Evolutionary conservation across 2,329 filamentous ascomycete species (phyloP), one percentile per base, ranked within the genome.

Genomic region (Colletotrichum sp.): DNA sequence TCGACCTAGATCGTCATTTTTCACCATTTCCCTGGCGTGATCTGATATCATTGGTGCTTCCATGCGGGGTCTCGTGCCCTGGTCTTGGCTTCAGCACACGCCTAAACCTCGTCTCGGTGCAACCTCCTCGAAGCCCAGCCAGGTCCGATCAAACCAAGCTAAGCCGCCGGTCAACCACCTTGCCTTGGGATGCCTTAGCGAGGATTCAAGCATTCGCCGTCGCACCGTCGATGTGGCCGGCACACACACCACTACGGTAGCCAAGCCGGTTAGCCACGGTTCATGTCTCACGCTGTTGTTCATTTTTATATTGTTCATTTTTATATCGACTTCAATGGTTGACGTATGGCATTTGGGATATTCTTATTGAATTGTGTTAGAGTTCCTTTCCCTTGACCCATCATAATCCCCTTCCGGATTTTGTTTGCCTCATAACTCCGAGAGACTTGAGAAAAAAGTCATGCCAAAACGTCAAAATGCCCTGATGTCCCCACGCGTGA

Each of bases 341-440:
- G 74, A 76, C 74, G 74, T 76, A 49, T 76, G 74, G 74, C 74
- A 76, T 76, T 76, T 76, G 71, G 74, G 70, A 74, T 76, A 76
- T 76, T 76, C 74, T 76, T 25, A 76, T 76, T 76, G 74, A 74
- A 76, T 76, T 76, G 70, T 69, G 59, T 52, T 36, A 34, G 55
- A 73, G 63, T 67, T 76, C 59, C 61, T 74, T 69, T 65, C 65
- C 74, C 64, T 39, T 74, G 71, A 66, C 74, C 44, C 74, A 32
- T 76, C 74, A 66, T 76, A 76, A 32, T 63, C 65, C 74, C 65
- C 44, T 59, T 49, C 52, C 71, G 70, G 74, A 69, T 69, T 73
- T 69, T 76, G 61, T 65, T 76, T 76, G 73, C 74, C 74, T 74
- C 44, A 74, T 76, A 77, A 77, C 76, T 76, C 76, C 76, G 59